Percentiles rank a stretch among this genome's conserved stretches.
phyloP scores from a whole-genome alignment of 106 monocot species.

The Vanilla planifolia region DNA sequence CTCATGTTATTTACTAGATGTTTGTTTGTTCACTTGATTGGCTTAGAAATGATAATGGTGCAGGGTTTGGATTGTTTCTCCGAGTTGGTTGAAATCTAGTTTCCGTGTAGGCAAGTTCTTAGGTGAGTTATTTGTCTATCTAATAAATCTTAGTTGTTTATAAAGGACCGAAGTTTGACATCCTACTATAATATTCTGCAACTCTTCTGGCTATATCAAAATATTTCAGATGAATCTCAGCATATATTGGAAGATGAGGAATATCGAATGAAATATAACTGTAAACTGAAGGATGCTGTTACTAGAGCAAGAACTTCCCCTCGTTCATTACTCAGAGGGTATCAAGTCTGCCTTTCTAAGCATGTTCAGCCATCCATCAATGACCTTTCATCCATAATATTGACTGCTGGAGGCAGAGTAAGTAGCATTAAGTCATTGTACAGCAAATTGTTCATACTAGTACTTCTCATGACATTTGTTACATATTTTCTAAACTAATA shows the following conservation, averaged over 20 bases:
- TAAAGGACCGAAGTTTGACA: too few species aligned
- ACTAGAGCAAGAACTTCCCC: constrained; percentile 52
- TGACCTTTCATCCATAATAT: constrained; percentile 44
- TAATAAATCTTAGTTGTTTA: background rate
- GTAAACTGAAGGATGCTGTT: constrained; percentile 47
- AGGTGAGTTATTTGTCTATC: constrained; percentile 43
- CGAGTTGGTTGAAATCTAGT: constrained; percentile 72
- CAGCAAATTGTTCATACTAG: constrained; percentile 1
- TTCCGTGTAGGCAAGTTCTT: constrained; percentile 49
- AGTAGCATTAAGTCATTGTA: background rate
- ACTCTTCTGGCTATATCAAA: background rate
- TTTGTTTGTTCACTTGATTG: background rate
- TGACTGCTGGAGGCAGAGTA: constrained; percentile 72
- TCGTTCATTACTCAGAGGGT: constrained; percentile 48
- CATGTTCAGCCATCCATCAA: constrained; percentile 56
- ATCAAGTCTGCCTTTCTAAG: constrained; percentile 50
- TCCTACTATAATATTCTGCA: background rate
- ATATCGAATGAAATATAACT: constrained; percentile 55
- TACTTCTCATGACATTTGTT: background rate
- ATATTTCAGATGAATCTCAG: constrained; percentile 37
- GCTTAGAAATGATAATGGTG: constrained; percentile 1
- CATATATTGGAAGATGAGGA: constrained; percentile 64
- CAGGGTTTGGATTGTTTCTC: constrained; percentile 77
- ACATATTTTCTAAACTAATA: too few species aligned
- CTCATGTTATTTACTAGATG: background rate